Percentiles rank a stretch among this genome's conserved stretches.
phyloP scores from a whole-genome alignment of 2,329 filamentous ascomycete genomes.

The Ophiostoma triangulosporum region DNA sequence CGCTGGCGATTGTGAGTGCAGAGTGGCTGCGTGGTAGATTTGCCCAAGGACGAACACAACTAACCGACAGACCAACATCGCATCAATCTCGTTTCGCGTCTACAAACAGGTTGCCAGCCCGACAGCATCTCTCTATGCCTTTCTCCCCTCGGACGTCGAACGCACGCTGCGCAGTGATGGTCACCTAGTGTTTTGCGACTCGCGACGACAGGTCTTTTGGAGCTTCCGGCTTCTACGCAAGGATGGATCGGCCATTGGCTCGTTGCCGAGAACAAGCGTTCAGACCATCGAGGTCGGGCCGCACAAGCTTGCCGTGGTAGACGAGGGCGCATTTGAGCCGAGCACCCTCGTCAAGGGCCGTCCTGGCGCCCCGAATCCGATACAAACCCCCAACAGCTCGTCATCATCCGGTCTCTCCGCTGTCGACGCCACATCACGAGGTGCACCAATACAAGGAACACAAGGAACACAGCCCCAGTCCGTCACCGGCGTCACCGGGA shows the following conservation, averaged over 20 bases:
- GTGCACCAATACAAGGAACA: background rate
- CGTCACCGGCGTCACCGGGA: background rate
- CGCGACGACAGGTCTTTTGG: conserved; percentile 37
- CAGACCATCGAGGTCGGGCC: conserved; percentile 30
- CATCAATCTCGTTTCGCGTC: conserved; percentile 39
- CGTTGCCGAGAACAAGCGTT: conserved; percentile 19
- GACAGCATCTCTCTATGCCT: conserved; percentile 28
- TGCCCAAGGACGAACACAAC: too few relatives aligned
- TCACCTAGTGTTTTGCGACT: conserved; percentile 39
- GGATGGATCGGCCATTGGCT: conserved; percentile 21
- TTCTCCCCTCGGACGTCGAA: conserved; percentile 38
- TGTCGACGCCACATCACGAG: background rate
- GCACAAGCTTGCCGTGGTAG: conserved; percentile 29
- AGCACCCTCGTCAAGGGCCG: conserved; percentile 33
- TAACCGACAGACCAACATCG: conserved; percentile 37
- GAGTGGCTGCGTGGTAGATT: background rate
- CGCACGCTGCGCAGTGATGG: conserved; percentile 36
- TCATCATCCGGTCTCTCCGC: background rate
- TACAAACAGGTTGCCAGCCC: conserved; percentile 36
- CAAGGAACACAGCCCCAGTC: background rate
- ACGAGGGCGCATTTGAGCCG: conserved; percentile 39
- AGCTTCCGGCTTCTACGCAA: conserved; percentile 36
- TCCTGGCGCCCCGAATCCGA: conserved; percentile 24
- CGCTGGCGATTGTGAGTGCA: conserved; percentile 39
- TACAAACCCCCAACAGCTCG: conserved; percentile 21